phyloP scores from a whole-genome alignment of 208 protist species.

The Acanthamoeba rhysodes region DNA sequence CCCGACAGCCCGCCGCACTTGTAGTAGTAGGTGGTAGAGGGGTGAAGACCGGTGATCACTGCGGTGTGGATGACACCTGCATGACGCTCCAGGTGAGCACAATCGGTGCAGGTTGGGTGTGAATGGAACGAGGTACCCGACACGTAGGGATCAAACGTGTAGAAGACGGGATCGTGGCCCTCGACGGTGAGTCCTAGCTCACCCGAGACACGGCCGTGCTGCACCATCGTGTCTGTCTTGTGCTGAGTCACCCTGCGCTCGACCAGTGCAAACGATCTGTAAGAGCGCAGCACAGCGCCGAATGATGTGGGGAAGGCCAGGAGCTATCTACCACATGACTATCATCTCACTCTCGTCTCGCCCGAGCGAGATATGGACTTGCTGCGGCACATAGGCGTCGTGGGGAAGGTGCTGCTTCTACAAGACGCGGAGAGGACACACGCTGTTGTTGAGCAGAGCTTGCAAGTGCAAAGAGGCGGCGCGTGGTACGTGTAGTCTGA shows the following conservation, averaged over 20 bases:
- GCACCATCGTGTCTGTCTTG: background rate
- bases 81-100: background rate
- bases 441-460: background rate
- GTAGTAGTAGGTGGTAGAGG: background rate
- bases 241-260: background rate
- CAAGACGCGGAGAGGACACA: background rate
- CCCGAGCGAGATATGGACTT: slow-evolving; percentile 5
- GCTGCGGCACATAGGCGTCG: background rate
- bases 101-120: too few relatives aligned
- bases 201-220: background rate
- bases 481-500: background rate
- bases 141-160: background rate
- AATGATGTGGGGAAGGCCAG: background rate
- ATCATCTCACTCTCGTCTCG: background rate
- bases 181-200: background rate
- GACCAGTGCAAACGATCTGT: too few relatives aligned
- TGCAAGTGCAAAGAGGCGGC: background rate
- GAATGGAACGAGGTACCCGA: background rate
- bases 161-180: background rate
- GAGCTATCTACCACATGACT: background rate
- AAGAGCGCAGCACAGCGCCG: background rate
- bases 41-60: background rate
- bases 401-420: background rate
- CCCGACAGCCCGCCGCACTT: background rate
- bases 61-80: background rate